These are phyloP conservation scores for Tetrahymena thermophila DNA, from an alignment of 73 alveolate species.

Conservation along the genomic window DNA sequence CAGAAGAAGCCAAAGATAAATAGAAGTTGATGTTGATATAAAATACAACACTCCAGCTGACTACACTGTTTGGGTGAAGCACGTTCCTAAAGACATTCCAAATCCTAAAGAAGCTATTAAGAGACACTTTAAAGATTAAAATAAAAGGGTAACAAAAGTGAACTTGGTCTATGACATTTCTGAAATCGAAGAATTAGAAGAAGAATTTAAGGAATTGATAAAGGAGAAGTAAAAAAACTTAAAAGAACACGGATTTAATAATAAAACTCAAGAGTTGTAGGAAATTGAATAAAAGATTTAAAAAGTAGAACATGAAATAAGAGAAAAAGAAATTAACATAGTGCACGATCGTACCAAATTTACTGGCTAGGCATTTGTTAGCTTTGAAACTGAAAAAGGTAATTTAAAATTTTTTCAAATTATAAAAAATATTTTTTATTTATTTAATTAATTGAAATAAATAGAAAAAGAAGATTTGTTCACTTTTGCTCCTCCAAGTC, in stretches of 20 bases:
- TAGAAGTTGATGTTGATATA: conserved; percentile 32
- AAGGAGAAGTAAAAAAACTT: conserved; percentile 25
- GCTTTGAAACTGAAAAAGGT: not conserved
- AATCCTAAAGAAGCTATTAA: conserved; percentile 9
- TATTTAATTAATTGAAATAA: conserved; percentile 2
- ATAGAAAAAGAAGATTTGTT: conserved; percentile 22
- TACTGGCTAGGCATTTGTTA: not conserved
- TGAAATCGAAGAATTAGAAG: conserved; percentile 31
- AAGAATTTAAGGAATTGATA: conserved; percentile 9
- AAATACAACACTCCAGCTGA: conserved; percentile 29
- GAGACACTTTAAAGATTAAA: conserved; percentile 12
- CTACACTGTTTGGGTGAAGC: conserved; percentile 29
- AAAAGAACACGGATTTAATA: conserved; percentile 5
- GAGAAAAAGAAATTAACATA: not conserved
- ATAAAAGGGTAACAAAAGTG: conserved; percentile 19
- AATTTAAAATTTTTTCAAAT: not conserved
- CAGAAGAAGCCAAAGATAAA: conserved; percentile 23
- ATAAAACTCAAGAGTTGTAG: not conserved
- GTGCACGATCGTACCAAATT: not conserved
- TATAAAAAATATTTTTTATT: not conserved
- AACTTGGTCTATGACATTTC: conserved; percentile 21
- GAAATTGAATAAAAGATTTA: not conserved
- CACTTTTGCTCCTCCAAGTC: not conserved
- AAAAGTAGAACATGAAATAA: not conserved
- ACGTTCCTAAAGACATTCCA: conserved; percentile 1